These are phyloP conservation scores for Trichothecium sympodiale DNA, from an alignment of 2,329 filamentous ascomycete species.

Conservation along the genomic window DNA sequence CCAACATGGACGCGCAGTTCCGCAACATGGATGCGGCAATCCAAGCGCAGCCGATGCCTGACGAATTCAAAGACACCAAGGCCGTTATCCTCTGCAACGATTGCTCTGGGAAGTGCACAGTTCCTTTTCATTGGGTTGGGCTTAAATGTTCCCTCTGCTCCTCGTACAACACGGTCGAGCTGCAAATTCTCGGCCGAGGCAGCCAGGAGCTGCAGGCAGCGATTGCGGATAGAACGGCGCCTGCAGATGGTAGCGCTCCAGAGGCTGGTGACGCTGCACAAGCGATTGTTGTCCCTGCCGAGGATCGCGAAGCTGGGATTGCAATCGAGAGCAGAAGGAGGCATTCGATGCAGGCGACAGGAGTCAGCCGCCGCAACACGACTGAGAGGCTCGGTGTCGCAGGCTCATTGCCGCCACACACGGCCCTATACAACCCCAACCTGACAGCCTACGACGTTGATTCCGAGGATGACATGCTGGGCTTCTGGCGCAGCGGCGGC, in stretches of 20 bases:
- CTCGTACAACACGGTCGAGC: constrained; percentile 59
- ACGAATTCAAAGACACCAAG: constrained; percentile 66
- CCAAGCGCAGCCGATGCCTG: constrained; percentile 81
- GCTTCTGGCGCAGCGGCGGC: constrained; percentile 41
- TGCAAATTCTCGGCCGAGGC: constrained; percentile 44
- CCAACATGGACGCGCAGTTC: constrained; percentile 96
- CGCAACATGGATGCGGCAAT: constrained; percentile 83
- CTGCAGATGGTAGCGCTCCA: background rate
- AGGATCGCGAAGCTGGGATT: constrained; percentile 2
- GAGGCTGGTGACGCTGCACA: background rate
- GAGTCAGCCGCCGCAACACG: constrained; percentile 14
- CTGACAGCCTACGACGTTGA: constrained; percentile 26
- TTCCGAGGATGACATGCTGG: constrained; percentile 44
- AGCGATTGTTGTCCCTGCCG: background rate
- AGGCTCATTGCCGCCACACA: constrained; percentile 31
- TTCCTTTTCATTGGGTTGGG: constrained; percentile 88
- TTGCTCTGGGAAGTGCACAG: constrained; percentile 77
- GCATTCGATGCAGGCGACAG: constrained; percentile 24
- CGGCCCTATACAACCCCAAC: constrained; percentile 14
- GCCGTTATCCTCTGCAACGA: constrained; percentile 90
- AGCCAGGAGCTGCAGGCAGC: constrained; percentile 15
- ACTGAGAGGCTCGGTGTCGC: constrained; percentile 25
- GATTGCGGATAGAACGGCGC: constrained; percentile 10
- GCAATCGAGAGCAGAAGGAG: constrained; percentile 19
- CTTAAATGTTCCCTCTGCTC: constrained; percentile 71